Evolutionary conservation across 345 rosid genomes (phyloP), one percentile per base, ranked within the genome.

Genomic region (Cardiospermum halicacabum): DNA sequence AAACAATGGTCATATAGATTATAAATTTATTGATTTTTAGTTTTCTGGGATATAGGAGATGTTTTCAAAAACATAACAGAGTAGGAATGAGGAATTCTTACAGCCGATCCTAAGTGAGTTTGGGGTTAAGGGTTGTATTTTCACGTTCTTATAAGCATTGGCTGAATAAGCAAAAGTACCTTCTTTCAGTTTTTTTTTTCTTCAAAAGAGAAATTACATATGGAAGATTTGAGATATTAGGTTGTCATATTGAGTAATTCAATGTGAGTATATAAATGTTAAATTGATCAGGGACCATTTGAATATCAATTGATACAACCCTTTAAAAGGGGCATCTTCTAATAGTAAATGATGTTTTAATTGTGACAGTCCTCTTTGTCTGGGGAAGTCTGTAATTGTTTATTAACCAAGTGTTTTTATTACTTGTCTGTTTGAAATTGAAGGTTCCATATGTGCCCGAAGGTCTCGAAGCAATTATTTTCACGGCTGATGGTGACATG

Each of bases 401-500:
- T 37, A 36, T 30, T 2, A 4, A 8, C 26, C 11, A 27, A 10
- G 2, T 51, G 36, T 11, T 64, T 40, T 21, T 36, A 50, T 32
- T 63, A 18, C 37, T 53, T 56, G 36, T 37, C 43, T 49, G 42
- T 25, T 65, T 67, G 58, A 65, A 66, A 59, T 49, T 78, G 70
- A 76, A 94, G 99, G 97, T 91, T 69, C 95, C 91, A 0, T 91
- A 85, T 78, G 81, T 89, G 57, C 93, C 97, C 0, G 99, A 91
- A 82, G 99, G 99, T 54, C 96, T 94, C 16, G 99, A 94, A 81
- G 95, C 96, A 32, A 84, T 91, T 66, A 94, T 94, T 72, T 94
- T 94, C 80, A 94, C 99, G 15, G 96, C 96, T 65, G 99, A 94
- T 75, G 99, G 99, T 66, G 99, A 94, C 73, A 94, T 94, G 99